Base-by-base conservation (phyloP, 2,329 filamentous ascomycete species). In the Capronia coronata region DNA sequence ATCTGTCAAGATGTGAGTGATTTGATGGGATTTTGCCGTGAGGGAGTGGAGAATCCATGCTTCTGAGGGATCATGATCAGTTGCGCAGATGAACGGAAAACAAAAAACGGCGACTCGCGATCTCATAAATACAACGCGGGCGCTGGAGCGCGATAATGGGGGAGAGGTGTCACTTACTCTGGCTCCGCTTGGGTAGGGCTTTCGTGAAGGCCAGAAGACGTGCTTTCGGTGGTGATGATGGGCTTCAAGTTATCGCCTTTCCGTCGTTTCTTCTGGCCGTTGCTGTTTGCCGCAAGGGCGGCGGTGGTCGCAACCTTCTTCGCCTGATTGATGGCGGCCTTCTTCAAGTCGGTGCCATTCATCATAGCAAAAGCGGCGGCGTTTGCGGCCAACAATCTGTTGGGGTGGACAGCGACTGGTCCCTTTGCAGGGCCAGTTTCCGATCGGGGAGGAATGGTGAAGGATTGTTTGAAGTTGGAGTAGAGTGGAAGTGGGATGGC, bases 311-410 rank as follows among this genome's bases (percentile, higher is more conserved):
- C 78, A 65, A 80, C 79, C 66, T 80, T 77, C 68, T 83, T 83
- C 50, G 78, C 79, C 69, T 82, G 82, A 67, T 78, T 78, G 67
- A 82, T 76, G 62, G 79, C 78, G 49, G 77, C 76, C 67, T 82
- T 80, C 63, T 79, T 81, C 63, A 81, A 75, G 62, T 80, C 77
- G 64, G 73, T 73, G 64, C 79, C 77, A 71, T 82, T 82, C 79
- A 82, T 82, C 60, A 62, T 78, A 42, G 56, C 57, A 42, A 53
- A 48, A 40, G 48, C 55, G 37, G 59, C 57, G 48, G 59, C 59
- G 57, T 56, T 57, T 21, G 54, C 47, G 46, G 57, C 55, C 47
- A 61, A 49, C 49, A 55, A 41, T 27, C 38, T 51, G 45, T 53
- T 35, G 25, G 49, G 44, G 30, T 51, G 30, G 41, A 55, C 46